Percentiles rank a stretch among this genome's conserved stretches.
Conservation (phyloP, 139 green algal species). For the Chlorella vulgaris region DNA sequence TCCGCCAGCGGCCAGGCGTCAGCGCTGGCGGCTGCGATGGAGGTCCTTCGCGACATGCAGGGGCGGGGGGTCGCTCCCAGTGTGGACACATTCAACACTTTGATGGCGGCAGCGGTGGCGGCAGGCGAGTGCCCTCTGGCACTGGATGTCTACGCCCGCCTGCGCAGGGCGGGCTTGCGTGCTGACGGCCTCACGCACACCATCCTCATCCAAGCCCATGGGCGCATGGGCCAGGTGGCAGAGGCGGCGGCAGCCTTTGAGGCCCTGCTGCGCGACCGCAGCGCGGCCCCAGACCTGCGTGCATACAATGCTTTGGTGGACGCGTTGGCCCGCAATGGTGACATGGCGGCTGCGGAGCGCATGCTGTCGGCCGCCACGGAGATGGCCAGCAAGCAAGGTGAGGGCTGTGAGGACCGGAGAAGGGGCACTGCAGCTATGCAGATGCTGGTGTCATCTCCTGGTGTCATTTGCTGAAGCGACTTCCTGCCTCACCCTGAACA, state of each 20-base stretch:
- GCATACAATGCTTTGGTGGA: slow-evolving; percentile 60
- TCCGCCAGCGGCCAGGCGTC: not conserved
- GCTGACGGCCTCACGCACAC: slow-evolving; percentile 51
- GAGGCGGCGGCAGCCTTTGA: slow-evolving; percentile 50
- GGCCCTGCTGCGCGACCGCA: slow-evolving; percentile 44
- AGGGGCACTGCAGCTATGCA: no score
- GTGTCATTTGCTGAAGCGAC: not conserved
- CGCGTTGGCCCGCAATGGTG: slow-evolving; percentile 49
- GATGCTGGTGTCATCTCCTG: not conserved
- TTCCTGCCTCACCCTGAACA: not conserved
- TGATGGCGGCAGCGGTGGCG: slow-evolving; percentile 51
- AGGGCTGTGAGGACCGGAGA: no score
- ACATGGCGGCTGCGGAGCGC: slow-evolving; percentile 60
- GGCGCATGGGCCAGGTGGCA: slow-evolving; percentile 12
- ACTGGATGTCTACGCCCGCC: slow-evolving; percentile 32
- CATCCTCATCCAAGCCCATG: slow-evolving; percentile 44
- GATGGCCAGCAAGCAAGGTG: slow-evolving; percentile 31
- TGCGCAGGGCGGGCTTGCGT: slow-evolving; percentile 13
- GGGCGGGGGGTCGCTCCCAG: not conserved
- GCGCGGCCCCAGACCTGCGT: slow-evolving; percentile 44
- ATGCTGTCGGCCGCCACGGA: slow-evolving; percentile 34
- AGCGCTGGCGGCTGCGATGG: not conserved
- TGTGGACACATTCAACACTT: slow-evolving; percentile 50
- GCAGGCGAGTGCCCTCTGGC: slow-evolving; percentile 31
- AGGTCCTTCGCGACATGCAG: slow-evolving; percentile 26